These are phyloP conservation scores for Neovahlkampfia damariscottae DNA, from an alignment of 78 protist species.

Conservation along the genomic window DNA sequence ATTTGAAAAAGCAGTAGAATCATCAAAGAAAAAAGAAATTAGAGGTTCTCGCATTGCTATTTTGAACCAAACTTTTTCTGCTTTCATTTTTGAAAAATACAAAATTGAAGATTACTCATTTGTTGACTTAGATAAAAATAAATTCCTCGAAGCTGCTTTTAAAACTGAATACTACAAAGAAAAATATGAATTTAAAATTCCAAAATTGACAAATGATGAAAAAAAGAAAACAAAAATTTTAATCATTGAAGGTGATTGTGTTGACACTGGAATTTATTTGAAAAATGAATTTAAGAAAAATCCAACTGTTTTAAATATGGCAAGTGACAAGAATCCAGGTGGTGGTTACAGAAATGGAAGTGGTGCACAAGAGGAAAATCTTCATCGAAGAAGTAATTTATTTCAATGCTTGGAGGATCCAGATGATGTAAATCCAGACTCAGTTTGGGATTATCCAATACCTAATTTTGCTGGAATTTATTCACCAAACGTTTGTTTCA, in stretches of 20 bases:
- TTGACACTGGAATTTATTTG: neutral
- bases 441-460: constrained; percentile 17
- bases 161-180: no score
- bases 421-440: constrained; percentile 6
- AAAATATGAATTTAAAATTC: no score
- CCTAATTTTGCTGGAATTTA: constrained; percentile 10
- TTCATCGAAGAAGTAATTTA: constrained; percentile 24
- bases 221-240: neutral
- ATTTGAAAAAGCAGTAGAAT: no score
- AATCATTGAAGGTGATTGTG: neutral
- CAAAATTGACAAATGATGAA: no score
- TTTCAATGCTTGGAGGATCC: neutral
- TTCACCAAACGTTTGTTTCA: constrained; percentile 19
- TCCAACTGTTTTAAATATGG: constrained; percentile 31
- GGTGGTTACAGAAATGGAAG: constrained; percentile 29
- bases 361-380: constrained; percentile 38
- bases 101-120: no score
- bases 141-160: no score
- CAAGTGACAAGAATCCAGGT: constrained; percentile 21
- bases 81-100: no score
- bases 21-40: no score
- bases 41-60: no score
- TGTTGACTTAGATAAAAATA: no score
- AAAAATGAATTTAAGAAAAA: neutral
- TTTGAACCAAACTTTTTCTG: no score